Percentiles rank a stretch among this genome's conserved stretches.
phyloP scores from a whole-genome alignment of 176 grass and related monocot genomes.

The Melocanna baccifera region DNA sequence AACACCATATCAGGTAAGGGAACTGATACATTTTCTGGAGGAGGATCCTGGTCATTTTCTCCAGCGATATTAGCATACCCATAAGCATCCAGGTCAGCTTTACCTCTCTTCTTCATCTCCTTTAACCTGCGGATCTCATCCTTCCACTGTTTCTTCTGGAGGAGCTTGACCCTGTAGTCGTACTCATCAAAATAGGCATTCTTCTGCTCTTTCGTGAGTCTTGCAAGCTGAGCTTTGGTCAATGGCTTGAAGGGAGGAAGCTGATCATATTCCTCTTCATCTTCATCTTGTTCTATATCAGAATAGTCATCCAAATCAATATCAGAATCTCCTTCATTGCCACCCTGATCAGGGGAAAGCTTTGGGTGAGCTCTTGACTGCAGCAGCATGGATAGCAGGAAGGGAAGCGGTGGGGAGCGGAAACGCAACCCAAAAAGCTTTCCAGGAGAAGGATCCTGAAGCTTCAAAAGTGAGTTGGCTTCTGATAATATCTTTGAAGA shows the following conservation, averaged over 20 bases:
- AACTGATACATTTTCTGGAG: slow-evolving; percentile 71
- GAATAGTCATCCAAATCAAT: slow-evolving; percentile 70
- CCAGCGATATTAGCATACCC: slow-evolving; percentile 46
- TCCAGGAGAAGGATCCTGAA: slow-evolving; percentile 73
- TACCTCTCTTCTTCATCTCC: slow-evolving; percentile 85
- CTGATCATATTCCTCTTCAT: slow-evolving; percentile 93
- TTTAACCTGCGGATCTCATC: slow-evolving; percentile 84
- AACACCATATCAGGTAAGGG: slow-evolving; percentile 88
- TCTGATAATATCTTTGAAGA: slow-evolving; percentile 96
- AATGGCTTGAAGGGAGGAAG: slow-evolving; percentile 94
- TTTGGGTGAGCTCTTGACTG: slow-evolving; percentile 78
- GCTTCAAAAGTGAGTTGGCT: slow-evolving; percentile 74
- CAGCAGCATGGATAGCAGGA: slow-evolving; percentile 74
- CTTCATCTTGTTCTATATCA: slow-evolving; percentile 83
- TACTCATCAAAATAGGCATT: slow-evolving; percentile 97
- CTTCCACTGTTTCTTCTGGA: slow-evolving; percentile 98
- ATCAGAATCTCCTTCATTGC: slow-evolving; percentile 66
- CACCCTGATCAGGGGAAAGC: slow-evolving; percentile 60
- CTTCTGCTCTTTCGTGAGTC: slow-evolving; percentile 80
- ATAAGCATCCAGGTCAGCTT: slow-evolving; percentile 56
- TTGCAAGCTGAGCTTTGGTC: slow-evolving; percentile 78
- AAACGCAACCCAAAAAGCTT: slow-evolving; percentile 71
- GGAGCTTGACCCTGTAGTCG: slow-evolving; percentile 92
- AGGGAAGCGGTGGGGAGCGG: slow-evolving; percentile 67
- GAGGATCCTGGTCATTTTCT: slow-evolving; percentile 73